Evolutionary conservation across 2,329 filamentous ascomycete genomes (phyloP).

Genomic region (Fusarium sp.): DNA sequence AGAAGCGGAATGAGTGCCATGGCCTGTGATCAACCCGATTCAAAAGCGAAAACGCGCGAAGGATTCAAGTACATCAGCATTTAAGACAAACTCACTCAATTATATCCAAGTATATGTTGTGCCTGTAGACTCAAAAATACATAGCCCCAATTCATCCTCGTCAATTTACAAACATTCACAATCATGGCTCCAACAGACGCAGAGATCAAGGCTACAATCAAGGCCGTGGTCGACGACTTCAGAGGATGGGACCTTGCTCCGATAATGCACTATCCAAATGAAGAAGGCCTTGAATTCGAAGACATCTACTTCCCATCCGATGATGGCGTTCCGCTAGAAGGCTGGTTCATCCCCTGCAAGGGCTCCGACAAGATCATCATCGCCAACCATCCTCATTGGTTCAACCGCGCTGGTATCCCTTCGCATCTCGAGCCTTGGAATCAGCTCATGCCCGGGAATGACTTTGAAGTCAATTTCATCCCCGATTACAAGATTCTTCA

Average conservation of each 20-base stretch:
- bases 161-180: background rate
- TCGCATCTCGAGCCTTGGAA: slow-evolving; percentile 21
- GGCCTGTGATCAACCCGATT: background rate
- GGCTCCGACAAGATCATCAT: slow-evolving; percentile 25
- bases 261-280: slow-evolving; percentile 18
- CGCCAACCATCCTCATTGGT: slow-evolving; percentile 30
- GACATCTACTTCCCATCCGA: slow-evolving; percentile 25
- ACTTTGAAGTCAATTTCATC: slow-evolving; percentile 29
- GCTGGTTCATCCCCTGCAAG: slow-evolving; percentile 25
- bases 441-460: slow-evolving; percentile 18
- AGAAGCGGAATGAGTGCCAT: background rate
- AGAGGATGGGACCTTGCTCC: slow-evolving; percentile 18
- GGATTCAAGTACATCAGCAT: background rate
- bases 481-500: slow-evolving; percentile 31
- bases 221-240: slow-evolving; percentile 22
- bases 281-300: slow-evolving; percentile 15
- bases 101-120: background rate
- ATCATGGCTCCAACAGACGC: slow-evolving; percentile 2
- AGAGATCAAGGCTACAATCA: slow-evolving; percentile 1
- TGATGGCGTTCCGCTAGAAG: slow-evolving; percentile 16
- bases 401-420: slow-evolving; percentile 20
- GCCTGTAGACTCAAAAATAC: background rate
- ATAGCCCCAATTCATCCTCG: background rate
- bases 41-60: background rate
- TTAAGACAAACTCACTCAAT: background rate